Evolutionary conservation across 2,329 filamentous ascomycete species (phyloP).

Genomic region (Apiospora malaysiana): DNA sequence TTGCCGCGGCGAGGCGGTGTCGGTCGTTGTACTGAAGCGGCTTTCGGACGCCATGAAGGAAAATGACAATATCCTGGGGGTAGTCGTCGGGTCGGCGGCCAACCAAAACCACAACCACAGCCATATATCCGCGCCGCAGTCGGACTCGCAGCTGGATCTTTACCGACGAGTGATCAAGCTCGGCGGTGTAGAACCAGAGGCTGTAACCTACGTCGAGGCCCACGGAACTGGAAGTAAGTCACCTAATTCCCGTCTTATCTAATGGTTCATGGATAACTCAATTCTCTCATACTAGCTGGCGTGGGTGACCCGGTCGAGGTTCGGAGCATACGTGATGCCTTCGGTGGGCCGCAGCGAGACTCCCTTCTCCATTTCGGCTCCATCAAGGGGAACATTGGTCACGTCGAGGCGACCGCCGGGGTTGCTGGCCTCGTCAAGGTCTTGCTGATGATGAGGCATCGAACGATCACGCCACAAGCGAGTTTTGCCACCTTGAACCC

Average conservation of each 20-base stretch:
- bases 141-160: slow-evolving; percentile 37
- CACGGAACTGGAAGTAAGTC: slow-evolving; percentile 43
- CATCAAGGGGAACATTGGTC: slow-evolving; percentile 35
- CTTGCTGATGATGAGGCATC: slow-evolving; percentile 29
- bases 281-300: slow-evolving; percentile 16
- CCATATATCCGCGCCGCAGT: slow-evolving; percentile 49
- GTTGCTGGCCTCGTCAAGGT: slow-evolving; percentile 30
- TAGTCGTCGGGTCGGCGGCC: slow-evolving; percentile 43
- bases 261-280: no score
- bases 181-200: slow-evolving; percentile 31
- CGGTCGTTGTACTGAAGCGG: slow-evolving; percentile 53
- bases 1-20: slow-evolving; percentile 56
- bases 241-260: no score
- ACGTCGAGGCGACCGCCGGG: slow-evolving; percentile 30
- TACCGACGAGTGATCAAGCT: slow-evolving; percentile 39
- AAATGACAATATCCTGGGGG: slow-evolving; percentile 49
- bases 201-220: slow-evolving; percentile 42
- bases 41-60: slow-evolving; percentile 53
- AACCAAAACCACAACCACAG: slow-evolving; percentile 49
- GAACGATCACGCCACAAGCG: slow-evolving; percentile 28
- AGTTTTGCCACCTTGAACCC: slow-evolving; percentile 23
- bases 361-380: slow-evolving; percentile 31
- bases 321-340: slow-evolving; percentile 21
- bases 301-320: slow-evolving; percentile 44
- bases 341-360: slow-evolving; percentile 15